These are phyloP conservation scores for Trametes hirsuta DNA, from an alignment of 1,284 basidiomycete species.

Conservation along the genomic window DNA sequence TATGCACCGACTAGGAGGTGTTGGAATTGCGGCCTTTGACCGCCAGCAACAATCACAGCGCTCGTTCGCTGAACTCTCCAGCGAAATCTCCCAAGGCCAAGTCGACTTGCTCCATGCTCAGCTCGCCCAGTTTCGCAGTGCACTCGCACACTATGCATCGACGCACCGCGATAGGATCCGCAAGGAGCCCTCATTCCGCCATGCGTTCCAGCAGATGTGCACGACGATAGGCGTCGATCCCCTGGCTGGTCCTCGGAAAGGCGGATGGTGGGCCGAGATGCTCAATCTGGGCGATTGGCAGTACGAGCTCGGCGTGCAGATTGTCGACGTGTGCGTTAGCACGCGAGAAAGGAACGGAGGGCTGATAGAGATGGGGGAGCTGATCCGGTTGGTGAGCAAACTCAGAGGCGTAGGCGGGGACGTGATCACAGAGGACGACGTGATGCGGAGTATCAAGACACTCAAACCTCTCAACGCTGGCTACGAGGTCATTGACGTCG, in stretches of 20 bases:
- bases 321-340: slow-evolving; percentile 94
- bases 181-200: slow-evolving; percentile 85
- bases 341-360: slow-evolving; percentile 91
- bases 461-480: slow-evolving; percentile 88
- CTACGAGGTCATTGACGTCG: slow-evolving; percentile 82
- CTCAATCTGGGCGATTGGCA: slow-evolving; percentile 93
- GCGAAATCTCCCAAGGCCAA: slow-evolving; percentile 77
- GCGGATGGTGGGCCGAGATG: slow-evolving; percentile 90
- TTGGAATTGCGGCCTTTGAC: slow-evolving; percentile 77
- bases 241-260: slow-evolving; percentile 80
- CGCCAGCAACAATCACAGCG: slow-evolving; percentile 71
- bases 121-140: slow-evolving; percentile 82
- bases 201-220: slow-evolving; percentile 97
- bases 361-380: slow-evolving; percentile 86
- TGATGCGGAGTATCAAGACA: slow-evolving; percentile 85
- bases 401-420: slow-evolving; percentile 72
- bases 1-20: slow-evolving; percentile 75
- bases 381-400: slow-evolving; percentile 78
- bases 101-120: slow-evolving; percentile 81
- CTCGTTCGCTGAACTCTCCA: slow-evolving; percentile 83
- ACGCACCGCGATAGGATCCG: slow-evolving; percentile 87
- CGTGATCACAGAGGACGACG: slow-evolving; percentile 81
- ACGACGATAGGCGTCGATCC: slow-evolving; percentile 95
- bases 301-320: slow-evolving; percentile 94
- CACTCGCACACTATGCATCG: slow-evolving; percentile 81